These are phyloP conservation scores for Colletotrichum chlorophyti DNA, from an alignment of 2,329 filamentous ascomycete genomes.

Conservation along the genomic window DNA sequence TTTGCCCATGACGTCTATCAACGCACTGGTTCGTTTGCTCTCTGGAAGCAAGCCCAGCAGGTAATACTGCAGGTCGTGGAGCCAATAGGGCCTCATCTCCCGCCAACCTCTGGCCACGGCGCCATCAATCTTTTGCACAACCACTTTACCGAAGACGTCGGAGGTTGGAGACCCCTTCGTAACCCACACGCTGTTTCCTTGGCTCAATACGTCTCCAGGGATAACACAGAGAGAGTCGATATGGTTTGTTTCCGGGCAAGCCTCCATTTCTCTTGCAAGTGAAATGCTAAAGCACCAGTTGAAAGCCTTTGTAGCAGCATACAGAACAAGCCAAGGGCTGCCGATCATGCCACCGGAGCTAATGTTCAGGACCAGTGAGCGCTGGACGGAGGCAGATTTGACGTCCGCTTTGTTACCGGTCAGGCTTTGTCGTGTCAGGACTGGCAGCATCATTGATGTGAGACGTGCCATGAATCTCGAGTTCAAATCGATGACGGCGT, in stretches of 20 bases:
- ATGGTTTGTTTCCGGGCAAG: constrained; percentile 29
- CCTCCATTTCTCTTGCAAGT: constrained; percentile 37
- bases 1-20: neutral
- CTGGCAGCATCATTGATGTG: constrained; percentile 32
- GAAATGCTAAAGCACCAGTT: constrained; percentile 36
- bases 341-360: constrained; percentile 35
- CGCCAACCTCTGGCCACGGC: constrained; percentile 33
- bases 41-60: constrained; percentile 14
- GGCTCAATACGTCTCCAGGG: constrained; percentile 36
- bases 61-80: constrained; percentile 30
- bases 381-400: constrained; percentile 20
- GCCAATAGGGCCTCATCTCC: constrained; percentile 36
- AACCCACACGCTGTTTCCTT: neutral
- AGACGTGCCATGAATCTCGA: constrained; percentile 43
- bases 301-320: constrained; percentile 40
- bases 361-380: constrained; percentile 38
- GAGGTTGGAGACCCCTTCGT: neutral
- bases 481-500: constrained; percentile 40
- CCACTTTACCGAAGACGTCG: constrained; percentile 22
- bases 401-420: no score
- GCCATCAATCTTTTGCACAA: constrained; percentile 33
- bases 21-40: neutral
- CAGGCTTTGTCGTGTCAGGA: constrained; percentile 35
- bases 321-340: constrained; percentile 38
- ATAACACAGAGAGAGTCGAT: constrained; percentile 39